Evolutionary conservation across 805 yeast species (phyloP).

Genomic region (Starmerella roubikii): DNA sequence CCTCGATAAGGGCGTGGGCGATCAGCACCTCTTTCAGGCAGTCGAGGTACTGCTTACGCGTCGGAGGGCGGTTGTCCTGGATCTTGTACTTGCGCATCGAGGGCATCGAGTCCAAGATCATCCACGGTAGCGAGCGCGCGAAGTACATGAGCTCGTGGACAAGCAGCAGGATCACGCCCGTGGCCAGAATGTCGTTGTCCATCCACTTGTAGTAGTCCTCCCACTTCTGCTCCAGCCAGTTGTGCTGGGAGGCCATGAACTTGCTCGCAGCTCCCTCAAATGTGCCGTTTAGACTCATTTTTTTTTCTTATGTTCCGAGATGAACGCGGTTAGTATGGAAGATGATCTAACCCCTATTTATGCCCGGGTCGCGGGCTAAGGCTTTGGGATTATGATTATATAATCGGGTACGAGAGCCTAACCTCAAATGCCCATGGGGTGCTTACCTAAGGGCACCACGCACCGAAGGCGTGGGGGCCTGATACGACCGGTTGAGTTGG

Average conservation of each 20-base stretch:
- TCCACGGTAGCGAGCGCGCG: constrained; percentile 89
- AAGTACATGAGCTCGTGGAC: constrained; percentile 84
- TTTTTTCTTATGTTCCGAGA: too few species aligned
- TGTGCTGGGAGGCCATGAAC: constrained; percentile 8
- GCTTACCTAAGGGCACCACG: too few species aligned
- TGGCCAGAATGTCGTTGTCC: constrained; percentile 80
- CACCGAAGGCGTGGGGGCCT: too few species aligned
- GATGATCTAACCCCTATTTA: too few species aligned
- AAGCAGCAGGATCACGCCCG: constrained; percentile 71
- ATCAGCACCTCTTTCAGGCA: constrained; percentile 73
- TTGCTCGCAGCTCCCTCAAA: constrained; percentile 7
- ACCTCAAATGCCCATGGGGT: too few species aligned
- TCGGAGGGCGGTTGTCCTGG: constrained; percentile 74
- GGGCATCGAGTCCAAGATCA: constrained; percentile 70
- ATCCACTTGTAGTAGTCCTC: constrained; percentile 76
- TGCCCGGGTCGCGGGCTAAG: too few species aligned
- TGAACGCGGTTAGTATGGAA: too few species aligned
- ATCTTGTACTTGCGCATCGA: constrained; percentile 77
- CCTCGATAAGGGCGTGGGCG: constrained; percentile 86
- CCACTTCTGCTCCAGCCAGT: constrained; percentile 59
- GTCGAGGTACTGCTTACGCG: constrained; percentile 78
- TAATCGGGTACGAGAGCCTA: too few species aligned
- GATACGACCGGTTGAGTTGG: too few species aligned
- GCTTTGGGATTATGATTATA: too few species aligned
- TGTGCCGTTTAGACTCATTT: constrained; percentile 17